A percentile compares a stretch with the other conserved stretches of the same genome.
Evolutionary conservation across 1,284 basidiomycete species (phyloP).

Genomic region (Pyrrhoderma noxium): DNA sequence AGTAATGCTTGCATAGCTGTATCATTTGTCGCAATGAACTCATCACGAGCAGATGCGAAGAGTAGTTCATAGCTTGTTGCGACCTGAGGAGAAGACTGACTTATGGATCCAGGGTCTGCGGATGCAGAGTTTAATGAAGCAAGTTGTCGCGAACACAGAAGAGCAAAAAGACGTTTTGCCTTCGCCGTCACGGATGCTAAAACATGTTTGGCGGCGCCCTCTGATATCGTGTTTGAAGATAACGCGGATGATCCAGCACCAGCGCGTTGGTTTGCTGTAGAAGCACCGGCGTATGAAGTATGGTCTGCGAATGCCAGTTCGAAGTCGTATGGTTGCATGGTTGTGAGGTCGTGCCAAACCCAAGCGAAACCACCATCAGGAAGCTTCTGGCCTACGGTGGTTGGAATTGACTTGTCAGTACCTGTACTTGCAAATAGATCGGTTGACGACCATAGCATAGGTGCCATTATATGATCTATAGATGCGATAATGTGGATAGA

Average conservation of each 20-base stretch:
- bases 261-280: conserved; percentile 28
- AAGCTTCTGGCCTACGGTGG: conserved; percentile 18
- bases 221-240: conserved; percentile 47
- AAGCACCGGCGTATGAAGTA: conserved; percentile 51
- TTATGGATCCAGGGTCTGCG: conserved; percentile 18
- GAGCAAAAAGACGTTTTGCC: conserved; percentile 70
- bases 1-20: conserved; percentile 74
- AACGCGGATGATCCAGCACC: conserved; percentile 14
- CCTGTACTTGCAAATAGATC: conserved; percentile 43
- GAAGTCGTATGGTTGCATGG: conserved; percentile 71
- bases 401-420: conserved; percentile 21
- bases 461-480: conserved; percentile 77
- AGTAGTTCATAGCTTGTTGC: conserved; percentile 59
- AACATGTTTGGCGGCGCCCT: conserved; percentile 78
- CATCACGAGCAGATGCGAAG: conserved; percentile 60
- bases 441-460: conserved; percentile 67
- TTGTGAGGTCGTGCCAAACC: conserved; percentile 85
- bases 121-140: conserved; percentile 40
- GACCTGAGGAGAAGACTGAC: conserved; percentile 32
- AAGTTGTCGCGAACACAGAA: conserved; percentile 63
- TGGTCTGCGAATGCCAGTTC: conserved; percentile 68
- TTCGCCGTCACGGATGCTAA: conserved; percentile 82
- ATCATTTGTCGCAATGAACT: conserved; percentile 84
- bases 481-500: conserved; percentile 77
- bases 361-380: conserved; percentile 62